Evolutionary conservation across 225 moss, liverwort and hornwort species (phyloP), one percentile per base, ranked within the genome.

Genomic region (Bryum argenteum): DNA sequence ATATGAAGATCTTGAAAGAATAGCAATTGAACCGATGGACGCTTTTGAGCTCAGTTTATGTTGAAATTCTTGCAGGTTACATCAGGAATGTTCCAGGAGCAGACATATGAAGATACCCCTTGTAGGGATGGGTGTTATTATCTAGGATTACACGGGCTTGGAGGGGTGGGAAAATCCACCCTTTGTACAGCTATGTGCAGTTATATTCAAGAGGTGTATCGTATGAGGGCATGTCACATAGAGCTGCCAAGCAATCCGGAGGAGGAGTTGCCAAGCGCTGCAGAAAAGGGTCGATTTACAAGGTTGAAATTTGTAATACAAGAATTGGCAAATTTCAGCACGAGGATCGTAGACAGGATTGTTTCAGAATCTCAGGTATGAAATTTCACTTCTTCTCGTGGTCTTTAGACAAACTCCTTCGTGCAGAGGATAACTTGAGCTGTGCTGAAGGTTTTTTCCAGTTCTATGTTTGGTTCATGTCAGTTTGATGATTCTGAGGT

Each of bases 261-360:
- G n/a, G n/a, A n/a, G n/a, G n/a, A n/a, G n/a, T n/a, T n/a, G n/a
- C n/a, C n/a, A n/a, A n/a, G n/a, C n/a, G n/a, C n/a, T n/a, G n/a
- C n/a, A 0, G 0, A 0, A 0, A 0, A 0, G 0, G 8, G 26
- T 10, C 26, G 8, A 6, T 1, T 43, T n/a, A 8, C 3, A 0
- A 57, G 69, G 42, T 43, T 69, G 0, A 69, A 69, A 12, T 12
- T 8, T 24, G 43, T 43, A 6, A 1, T 69, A n/a, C 24, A 1
- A 0, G 0, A 57, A 24, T 14, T 69, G 10, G 57, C 17, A 17
- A 16, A 24, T 0, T 0, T 0, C 8, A 4, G 26, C 2, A 0
- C 1, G 0, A 69, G 6, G n/a, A 5, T 13, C 8, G 0, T 69
- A 24, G 0, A 24, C 0, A 0, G 0, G 1, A 56, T 56, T 17